phyloP scores from a whole-genome alignment of 805 yeast species.

The Metschnikowia orientalis region DNA sequence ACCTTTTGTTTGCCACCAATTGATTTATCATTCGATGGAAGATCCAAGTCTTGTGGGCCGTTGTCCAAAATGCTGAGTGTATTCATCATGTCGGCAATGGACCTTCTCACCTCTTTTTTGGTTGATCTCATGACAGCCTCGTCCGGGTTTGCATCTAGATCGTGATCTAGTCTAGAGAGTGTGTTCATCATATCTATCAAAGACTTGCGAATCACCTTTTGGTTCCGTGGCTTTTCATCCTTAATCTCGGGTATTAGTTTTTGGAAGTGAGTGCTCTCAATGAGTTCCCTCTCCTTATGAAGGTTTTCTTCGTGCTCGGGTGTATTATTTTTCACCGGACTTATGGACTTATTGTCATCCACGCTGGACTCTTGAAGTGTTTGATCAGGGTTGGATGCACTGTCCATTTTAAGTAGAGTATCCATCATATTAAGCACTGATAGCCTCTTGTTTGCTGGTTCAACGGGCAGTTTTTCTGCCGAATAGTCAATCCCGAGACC shows the following conservation, averaged over 20 bases:
- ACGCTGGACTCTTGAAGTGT: background rate
- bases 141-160: constrained; percentile 3
- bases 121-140: constrained; percentile 14
- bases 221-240: constrained; percentile 1
- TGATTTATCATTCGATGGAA: constrained; percentile 1
- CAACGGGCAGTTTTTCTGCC: too few relatives aligned
- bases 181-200: constrained; percentile 9
- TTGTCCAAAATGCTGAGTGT: constrained; percentile 21
- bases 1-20: constrained; percentile 1
- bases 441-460: constrained; percentile 1
- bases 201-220: constrained; percentile 5
- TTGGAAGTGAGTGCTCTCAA: background rate
- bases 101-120: constrained; percentile 16
- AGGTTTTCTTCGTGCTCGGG: too few relatives aligned
- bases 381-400: background rate
- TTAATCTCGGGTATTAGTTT: background rate
- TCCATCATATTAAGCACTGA: constrained; percentile 6
- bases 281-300: too few relatives aligned
- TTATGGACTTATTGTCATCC: background rate
- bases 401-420: constrained; percentile 3
- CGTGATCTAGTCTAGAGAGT: constrained; percentile 2
- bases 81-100: constrained; percentile 29
- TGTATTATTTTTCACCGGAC: background rate
- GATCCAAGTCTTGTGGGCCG: constrained; percentile 6
- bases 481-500: constrained; percentile 4